Percentiles rank a stretch among this genome's conserved stretches.
phyloP scores from a whole-genome alignment of 495 filamentous ascomycete species.

The Daldinia concentrica region DNA sequence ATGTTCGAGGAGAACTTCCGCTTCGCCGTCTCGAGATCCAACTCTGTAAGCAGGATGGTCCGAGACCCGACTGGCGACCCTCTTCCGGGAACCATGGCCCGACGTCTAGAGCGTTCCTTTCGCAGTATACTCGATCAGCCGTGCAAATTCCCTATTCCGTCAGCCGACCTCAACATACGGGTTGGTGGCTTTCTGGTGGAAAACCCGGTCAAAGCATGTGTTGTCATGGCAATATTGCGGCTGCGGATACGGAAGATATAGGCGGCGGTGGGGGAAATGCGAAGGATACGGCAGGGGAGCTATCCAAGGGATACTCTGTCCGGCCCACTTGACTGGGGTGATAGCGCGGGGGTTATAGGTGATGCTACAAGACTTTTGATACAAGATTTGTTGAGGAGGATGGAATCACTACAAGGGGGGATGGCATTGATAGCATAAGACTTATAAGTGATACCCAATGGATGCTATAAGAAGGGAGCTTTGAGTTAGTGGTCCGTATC shows the following conservation, averaged over 20 bases:
- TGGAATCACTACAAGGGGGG: neutral
- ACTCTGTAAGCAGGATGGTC: neutral
- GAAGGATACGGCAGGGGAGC: neutral
- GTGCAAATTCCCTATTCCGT: neutral
- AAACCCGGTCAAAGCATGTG: neutral
- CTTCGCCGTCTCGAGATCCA: neutral
- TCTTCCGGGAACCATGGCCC: neutral
- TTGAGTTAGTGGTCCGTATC: neutral
- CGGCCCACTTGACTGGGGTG: neutral
- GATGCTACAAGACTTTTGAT: neutral
- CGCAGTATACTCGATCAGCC: neutral
- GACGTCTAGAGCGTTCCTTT: neutral
- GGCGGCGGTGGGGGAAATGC: neutral
- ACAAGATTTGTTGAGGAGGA: neutral
- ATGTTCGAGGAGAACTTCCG: neutral
- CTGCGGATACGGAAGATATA: conserved; percentile 1
- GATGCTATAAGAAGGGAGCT: neutral
- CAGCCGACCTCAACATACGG: neutral
- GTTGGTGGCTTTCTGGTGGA: neutral
- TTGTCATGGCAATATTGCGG: neutral
- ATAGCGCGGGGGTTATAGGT: neutral
- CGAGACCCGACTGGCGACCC: neutral
- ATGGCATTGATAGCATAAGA: neutral
- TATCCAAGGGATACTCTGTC: neutral
- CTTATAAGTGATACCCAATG: neutral